Conservation (phyloP, 179 eudicot genomes). For the Nepenthes alata region DNA sequence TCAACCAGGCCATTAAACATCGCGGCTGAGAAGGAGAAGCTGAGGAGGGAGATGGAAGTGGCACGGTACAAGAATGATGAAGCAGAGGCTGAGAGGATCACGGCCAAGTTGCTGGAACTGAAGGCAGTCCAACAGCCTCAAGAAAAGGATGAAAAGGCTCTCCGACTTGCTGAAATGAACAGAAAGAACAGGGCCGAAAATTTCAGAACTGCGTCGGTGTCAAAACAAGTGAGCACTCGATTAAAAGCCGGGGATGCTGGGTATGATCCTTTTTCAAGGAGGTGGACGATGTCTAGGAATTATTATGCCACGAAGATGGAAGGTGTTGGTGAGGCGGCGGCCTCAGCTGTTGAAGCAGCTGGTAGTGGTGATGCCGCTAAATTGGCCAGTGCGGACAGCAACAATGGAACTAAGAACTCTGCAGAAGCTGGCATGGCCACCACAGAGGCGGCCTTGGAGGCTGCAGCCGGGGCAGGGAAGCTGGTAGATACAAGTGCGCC, state of each 20-base stretch:
- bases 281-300: conserved; percentile 92
- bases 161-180: conserved; percentile 75
- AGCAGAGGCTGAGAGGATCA: conserved; percentile 52
- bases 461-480: conserved; percentile 77
- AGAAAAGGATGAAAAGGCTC: conserved; percentile 49
- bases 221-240: conserved; percentile 29
- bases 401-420: neutral
- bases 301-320: conserved; percentile 42
- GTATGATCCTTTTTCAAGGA: conserved; percentile 83
- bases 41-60: conserved; percentile 57
- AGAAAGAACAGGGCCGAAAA: conserved; percentile 68
- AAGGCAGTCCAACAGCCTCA: conserved; percentile 40
- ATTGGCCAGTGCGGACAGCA: neutral
- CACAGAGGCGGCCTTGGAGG: conserved; percentile 59
- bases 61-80: conserved; percentile 44
- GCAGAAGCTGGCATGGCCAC: conserved; percentile 28
- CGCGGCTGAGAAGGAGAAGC: conserved; percentile 76
- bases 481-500: conserved; percentile 81
- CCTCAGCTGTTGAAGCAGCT: neutral
- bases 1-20: conserved; percentile 69
- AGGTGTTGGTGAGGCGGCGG: conserved; percentile 6
- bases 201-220: conserved; percentile 55
- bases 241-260: conserved; percentile 88
- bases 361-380: neutral
- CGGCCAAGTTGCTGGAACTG: conserved; percentile 52